Base-by-base conservation (phyloP, 2,329 filamentous ascomycete genomes). In the Sporothrix globosa region DNA sequence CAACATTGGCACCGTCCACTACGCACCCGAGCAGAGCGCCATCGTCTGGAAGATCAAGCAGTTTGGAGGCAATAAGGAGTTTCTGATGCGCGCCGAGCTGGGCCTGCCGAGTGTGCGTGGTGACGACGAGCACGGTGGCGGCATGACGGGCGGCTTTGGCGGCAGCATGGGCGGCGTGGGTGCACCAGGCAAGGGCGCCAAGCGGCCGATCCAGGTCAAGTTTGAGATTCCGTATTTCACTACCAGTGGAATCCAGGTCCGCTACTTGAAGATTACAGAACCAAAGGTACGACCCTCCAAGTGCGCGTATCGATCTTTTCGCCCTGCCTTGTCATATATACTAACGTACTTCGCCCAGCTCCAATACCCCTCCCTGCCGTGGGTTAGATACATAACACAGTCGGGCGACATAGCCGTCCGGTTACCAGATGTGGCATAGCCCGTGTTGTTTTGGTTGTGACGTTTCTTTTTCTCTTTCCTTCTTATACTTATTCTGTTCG, bases 21-120 rank as follows among this genome's bases (percentile, higher is more conserved):
- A 99, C 79, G 95, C 95, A 4, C 96, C 96, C 0, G 96, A 99
- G 81, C 95, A 97, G 78, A 96, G 92, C 73, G 95, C 95, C 71
- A 99, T 99, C 76, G 92, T 99, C 67, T 99, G 96, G 96, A 99
- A 99, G 85, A 99, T 99, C 80, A 99, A 99, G 85, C 96, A 99
- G 78, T 99, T 99, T 80, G 96, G 96, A 58, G 96, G 96, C n/a
- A 89, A 90, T 76, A 99, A 99, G 82, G 96, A 99, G 79, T 99
- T 99, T 77, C 85, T 99, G 76, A 99, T 99, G 96, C 91, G 96
- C 70, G 96, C 96, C 21, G 96, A 99, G 83, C 86, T 99, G 14
- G 96, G 96, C 66, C 84, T 99, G 56, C 96, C 96, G 0, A 97
- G 92, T 71, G 96, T 99, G 24, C 90, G 96, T 74, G 95, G 95